These are phyloP conservation scores for Irpex sp. DNA, from an alignment of 1,284 basidiomycete species.

Conservation along the genomic window DNA sequence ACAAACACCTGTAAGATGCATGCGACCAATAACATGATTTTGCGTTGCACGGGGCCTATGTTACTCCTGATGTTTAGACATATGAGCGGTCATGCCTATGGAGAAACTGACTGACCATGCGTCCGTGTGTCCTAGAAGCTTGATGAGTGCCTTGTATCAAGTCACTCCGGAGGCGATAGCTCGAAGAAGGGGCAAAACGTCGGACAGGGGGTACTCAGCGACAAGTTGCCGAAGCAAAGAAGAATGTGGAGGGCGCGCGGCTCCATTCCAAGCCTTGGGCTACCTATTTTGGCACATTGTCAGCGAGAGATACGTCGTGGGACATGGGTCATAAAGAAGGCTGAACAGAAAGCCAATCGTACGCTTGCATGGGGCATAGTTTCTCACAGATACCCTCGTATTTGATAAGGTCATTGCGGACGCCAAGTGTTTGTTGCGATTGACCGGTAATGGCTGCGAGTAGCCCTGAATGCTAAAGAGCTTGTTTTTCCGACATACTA, in stretches of 20 bases:
- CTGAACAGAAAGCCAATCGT: background rate
- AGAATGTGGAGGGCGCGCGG: background rate
- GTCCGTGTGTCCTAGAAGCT: background rate
- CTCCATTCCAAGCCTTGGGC: background rate
- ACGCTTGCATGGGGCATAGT: background rate
- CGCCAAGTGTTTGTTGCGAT: too few relatives aligned
- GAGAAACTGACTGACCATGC: background rate
- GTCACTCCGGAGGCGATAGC: background rate
- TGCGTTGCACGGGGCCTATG: background rate
- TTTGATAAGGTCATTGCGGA: too few relatives aligned
- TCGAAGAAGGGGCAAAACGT: background rate
- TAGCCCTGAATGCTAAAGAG: background rate
- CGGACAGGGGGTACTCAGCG: background rate
- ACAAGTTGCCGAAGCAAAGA: background rate
- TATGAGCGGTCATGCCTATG: background rate
- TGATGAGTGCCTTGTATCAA: background rate
- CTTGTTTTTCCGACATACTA: background rate
- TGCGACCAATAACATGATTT: background rate
- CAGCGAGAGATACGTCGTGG: background rate
- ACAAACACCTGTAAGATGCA: background rate
- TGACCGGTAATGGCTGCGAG: too few relatives aligned
- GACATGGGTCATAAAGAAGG: background rate
- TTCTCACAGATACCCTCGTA: background rate
- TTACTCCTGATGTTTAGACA: background rate
- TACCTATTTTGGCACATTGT: background rate